phyloP scores from a whole-genome alignment of 2,329 filamentous ascomycete species.

The Rasamsonia emersonii region DNA sequence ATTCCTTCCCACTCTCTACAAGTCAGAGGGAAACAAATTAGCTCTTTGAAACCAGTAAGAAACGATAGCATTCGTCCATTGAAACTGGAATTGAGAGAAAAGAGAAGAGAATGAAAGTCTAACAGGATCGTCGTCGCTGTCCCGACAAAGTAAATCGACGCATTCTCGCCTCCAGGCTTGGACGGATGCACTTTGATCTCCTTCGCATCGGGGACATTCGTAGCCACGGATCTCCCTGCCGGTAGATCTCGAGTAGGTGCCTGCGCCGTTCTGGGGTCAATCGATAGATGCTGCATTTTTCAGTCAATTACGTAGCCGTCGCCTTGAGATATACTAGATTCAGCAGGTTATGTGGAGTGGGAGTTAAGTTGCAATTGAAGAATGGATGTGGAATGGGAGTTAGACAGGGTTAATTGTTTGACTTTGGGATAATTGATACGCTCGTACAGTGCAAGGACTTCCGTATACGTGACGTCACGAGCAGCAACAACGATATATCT shows the following conservation, averaged over 20 bases:
- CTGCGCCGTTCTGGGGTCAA: constrained; percentile 29
- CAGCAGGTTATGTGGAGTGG: constrained; percentile 1
- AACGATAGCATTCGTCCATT: no score
- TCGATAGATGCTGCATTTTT: constrained; percentile 26
- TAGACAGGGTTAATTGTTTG: no score
- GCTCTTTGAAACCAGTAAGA: not conserved
- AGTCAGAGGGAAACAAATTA: constrained; percentile 4
- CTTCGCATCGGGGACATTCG: constrained; percentile 35
- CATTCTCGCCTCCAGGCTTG: constrained; percentile 23
- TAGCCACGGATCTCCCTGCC: constrained; percentile 15
- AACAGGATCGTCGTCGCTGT: constrained; percentile 32
- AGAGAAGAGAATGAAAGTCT: constrained; percentile 5
- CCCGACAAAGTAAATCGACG: constrained; percentile 31
- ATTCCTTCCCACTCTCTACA: constrained; percentile 32
- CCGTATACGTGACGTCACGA: no score
- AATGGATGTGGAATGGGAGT: not conserved
- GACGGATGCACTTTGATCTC: constrained; percentile 37
- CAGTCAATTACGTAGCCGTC: no score
- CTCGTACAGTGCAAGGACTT: no score
- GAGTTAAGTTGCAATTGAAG: not conserved
- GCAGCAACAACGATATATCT: no score
- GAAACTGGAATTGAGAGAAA: no score
- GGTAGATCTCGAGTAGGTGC: constrained; percentile 33
- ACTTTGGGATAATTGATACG: no score
- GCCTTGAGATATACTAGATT: not conserved